Evolutionary conservation across 2,329 filamentous ascomycete species (phyloP).

Genomic region (Aureobasidium sp.): DNA sequence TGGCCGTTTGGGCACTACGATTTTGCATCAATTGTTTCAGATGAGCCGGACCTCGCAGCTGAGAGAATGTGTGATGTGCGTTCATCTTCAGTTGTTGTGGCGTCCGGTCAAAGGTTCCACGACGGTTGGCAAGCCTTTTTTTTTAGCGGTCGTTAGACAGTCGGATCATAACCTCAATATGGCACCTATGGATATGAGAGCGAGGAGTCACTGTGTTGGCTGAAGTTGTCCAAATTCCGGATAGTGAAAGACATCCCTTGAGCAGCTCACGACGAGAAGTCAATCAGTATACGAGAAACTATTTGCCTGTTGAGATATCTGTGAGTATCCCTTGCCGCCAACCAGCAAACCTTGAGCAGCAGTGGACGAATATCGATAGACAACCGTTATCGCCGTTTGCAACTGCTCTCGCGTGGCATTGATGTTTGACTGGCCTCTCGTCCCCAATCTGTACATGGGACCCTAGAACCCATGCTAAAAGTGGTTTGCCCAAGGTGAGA

Average conservation of each 20-base stretch:
- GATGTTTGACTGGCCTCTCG: not conserved
- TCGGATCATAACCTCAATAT: not conserved
- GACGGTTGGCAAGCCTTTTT: constrained; percentile 9
- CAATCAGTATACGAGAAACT: not conserved
- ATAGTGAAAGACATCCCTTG: not conserved
- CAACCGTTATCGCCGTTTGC: constrained; percentile 1
- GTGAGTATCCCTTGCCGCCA: not conserved
- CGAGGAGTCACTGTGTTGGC: no score
- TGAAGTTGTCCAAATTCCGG: not conserved
- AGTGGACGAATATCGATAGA: constrained; percentile 6
- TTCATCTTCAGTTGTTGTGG: not conserved
- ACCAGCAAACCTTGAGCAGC: not conserved
- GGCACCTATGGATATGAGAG: not conserved
- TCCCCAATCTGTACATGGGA: not conserved
- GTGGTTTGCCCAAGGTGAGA: not conserved
- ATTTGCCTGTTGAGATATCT: no score
- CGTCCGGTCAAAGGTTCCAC: not conserved
- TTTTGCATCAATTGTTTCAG: constrained; percentile 10
- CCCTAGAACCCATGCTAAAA: not conserved
- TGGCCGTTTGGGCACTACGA: not conserved
- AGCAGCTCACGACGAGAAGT: not conserved
- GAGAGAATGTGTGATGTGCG: not conserved
- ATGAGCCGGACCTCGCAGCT: not conserved
- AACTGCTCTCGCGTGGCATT: constrained; percentile 3
- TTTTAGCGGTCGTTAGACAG: not conserved